A percentile compares a stretch with the other conserved stretches of the same genome.
Evolutionary conservation across 2,329 filamentous ascomycete genomes (phyloP).

Genomic region (Penicillium sp.): DNA sequence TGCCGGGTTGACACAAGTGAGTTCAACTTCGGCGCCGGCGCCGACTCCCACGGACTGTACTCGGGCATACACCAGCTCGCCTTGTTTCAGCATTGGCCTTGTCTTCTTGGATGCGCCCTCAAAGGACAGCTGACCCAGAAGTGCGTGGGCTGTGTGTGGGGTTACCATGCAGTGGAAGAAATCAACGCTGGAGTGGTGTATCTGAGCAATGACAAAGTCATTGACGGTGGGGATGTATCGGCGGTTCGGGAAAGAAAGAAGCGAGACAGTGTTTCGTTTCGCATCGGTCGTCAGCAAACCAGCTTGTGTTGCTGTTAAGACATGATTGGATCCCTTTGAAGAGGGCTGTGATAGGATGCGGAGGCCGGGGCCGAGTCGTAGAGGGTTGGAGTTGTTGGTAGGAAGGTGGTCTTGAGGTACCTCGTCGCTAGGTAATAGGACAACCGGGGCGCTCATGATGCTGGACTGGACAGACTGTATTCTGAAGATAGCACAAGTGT

Average conservation of each 20-base stretch:
- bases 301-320: conserved; percentile 36
- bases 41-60: conserved; percentile 74
- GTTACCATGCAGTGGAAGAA: conserved; percentile 78
- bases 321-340: conserved; percentile 57
- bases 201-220: conserved; percentile 85
- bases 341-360: conserved; percentile 73
- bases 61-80: conserved; percentile 85
- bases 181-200: conserved; percentile 73
- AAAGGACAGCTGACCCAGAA: conserved; percentile 86
- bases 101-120: conserved; percentile 92
- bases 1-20: conserved; percentile 82
- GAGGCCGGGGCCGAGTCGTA: conserved; percentile 81
- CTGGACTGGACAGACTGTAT: conserved; percentile 10
- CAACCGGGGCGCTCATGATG: conserved; percentile 58
- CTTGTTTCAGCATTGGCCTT: conserved; percentile 70
- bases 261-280: conserved; percentile 41
- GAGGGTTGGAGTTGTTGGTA: conserved; percentile 62
- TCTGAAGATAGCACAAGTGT: background rate
- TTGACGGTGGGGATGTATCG: conserved; percentile 77
- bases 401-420: conserved; percentile 68
- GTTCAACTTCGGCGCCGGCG: conserved; percentile 81
- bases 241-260: conserved; percentile 39
- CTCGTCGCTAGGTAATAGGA: conserved; percentile 80
- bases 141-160: conserved; percentile 59
- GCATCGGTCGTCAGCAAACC: conserved; percentile 40